phyloP scores from a whole-genome alignment of 805 yeast species.

The Barnettozyma wickerhamii region DNA sequence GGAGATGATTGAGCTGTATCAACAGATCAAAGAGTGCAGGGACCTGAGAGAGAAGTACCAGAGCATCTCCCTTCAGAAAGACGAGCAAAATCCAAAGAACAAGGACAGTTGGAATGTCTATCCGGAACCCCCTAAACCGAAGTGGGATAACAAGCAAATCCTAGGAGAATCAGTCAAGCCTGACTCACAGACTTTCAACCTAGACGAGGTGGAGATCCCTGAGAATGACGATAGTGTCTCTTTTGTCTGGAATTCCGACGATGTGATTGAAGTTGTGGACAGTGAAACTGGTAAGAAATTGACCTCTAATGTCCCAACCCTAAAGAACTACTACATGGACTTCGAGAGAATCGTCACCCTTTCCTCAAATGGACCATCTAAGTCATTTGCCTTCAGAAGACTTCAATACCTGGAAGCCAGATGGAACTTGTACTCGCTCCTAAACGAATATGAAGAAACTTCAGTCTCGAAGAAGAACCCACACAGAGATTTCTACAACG shows the following conservation, averaged over 20 bases:
- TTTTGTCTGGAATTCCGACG: slow-evolving; percentile 52
- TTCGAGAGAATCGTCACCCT: slow-evolving; percentile 66
- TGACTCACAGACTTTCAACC: slow-evolving; percentile 39
- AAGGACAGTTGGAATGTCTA: slow-evolving; percentile 68
- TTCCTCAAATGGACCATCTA: slow-evolving; percentile 93
- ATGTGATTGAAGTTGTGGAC: slow-evolving; percentile 62
- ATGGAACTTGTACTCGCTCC: slow-evolving; percentile 85
- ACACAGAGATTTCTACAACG: slow-evolving; percentile 95
- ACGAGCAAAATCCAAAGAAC: slow-evolving; percentile 83
- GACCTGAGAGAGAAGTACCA: slow-evolving; percentile 75
- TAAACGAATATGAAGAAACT: slow-evolving; percentile 91
- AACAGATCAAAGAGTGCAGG: slow-evolving; percentile 62
- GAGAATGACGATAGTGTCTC: slow-evolving; percentile 43
- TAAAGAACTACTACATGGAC: slow-evolving; percentile 83
- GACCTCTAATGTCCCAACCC: slow-evolving; percentile 66
- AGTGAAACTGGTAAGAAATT: slow-evolving; percentile 29
- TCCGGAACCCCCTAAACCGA: slow-evolving; percentile 93
- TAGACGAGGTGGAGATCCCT: slow-evolving; percentile 39
- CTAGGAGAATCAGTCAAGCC: slow-evolving; percentile 35
- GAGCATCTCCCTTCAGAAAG: slow-evolving; percentile 63
- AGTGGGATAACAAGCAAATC: slow-evolving; percentile 67
- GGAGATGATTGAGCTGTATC: slow-evolving; percentile 60
- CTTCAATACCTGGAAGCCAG: slow-evolving; percentile 92
- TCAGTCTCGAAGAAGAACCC: slow-evolving; percentile 89
- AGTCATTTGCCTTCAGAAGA: slow-evolving; percentile 92